Base-by-base conservation (phyloP, 23 red algal species). In the Agarophyton chilense region DNA sequence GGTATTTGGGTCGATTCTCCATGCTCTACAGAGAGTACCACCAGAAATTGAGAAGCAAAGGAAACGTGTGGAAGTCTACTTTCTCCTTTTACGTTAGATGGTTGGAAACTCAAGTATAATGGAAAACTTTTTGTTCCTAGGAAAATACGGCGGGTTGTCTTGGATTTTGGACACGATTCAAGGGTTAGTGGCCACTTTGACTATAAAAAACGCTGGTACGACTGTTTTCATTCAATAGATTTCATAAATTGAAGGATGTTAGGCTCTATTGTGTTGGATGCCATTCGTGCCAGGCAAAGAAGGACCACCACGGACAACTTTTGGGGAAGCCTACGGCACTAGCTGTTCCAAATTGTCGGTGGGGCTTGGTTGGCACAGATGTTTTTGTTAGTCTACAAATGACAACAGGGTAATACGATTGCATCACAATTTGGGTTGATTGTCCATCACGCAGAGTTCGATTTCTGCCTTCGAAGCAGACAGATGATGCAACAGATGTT, bases 151-250 rank as follows among this genome's bases (percentile, higher is more conserved):
- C 22, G 49, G 4, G 17, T 33, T 0, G 22, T 87, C 10, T 41
- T 87, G 29, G 52, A 73, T 4, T 14, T 56, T 11, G 82, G 63
- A 7, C 82, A 87, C 38, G 63, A 87, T 42, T 87, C 28, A 6
- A 71, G 2, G 13, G 28, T 87, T 1, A 42, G 29, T 18, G 82
- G 82, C 21, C 67, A 87, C 42, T 87, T 87, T 44, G 82, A 40
- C 0, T 73, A 41, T 73, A 4, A 5, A 75, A 87, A 44, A 87
- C 82, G 2, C 35, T 87, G 1, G 60, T 7, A 1, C 61, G 82
- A 7, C 19, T 87, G 16, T 1, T 3, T 10, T 1, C 8, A n/a
- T 73, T 28, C 24, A 4, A 87, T 60, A 53, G 82, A 57, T 55
- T 58, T 6, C 24, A 87, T n/a, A 87, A 60, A 22, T 14, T 64